Base-by-base conservation (phyloP, 768 basidiomycete genomes). In the Candolleomyces aberdarensis region DNA sequence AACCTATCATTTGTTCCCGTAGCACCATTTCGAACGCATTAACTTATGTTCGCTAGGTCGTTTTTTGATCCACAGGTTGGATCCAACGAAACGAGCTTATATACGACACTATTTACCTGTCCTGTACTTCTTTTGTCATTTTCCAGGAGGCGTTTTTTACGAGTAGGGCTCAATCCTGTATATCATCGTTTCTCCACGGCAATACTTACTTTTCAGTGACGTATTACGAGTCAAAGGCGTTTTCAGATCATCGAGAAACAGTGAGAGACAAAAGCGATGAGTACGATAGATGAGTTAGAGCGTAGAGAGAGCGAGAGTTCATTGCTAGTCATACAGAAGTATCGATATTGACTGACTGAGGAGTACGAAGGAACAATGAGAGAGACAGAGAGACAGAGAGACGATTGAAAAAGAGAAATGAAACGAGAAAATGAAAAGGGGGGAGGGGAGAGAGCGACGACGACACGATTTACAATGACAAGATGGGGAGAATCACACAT, bases 281-380 rank as follows among this genome's bases (percentile, higher is more conserved):
- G 52, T 53, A 53, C 52, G 52, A 39, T 53, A 53, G 52, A 53
- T 53, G 52, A 53, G 39, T 53, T 53, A 53, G 52, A 53, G 31
- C 52, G 52, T 29, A 52, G 36, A 36, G 36, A 11, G 36, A 36
- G 36, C 2, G 36, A 7, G 58, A 59, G 31, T 59, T 50, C 58
- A 59, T 59, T 59, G 58, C 22, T 59, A 59, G 43, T 57, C 62
- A 52, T 62, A 62, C 60, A 62, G 44, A 31, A 43, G 39, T 26
- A 40, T n/a, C 19, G 44, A 48, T 31, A 51, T n/a, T n/a, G 52
- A 61, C 29, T 49, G 60, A 61, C 36, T 56, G 60, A 56, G 43
- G 36, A 31, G 39, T 29, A 36, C n/a, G 47, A 51, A 41, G 15
- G 31, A 40, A 60, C 50, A 60, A 50, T 46, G 44, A 55, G 41